phyloP scores from a whole-genome alignment of 495 filamentous ascomycete genomes.

The Penicillium crystallinum region DNA sequence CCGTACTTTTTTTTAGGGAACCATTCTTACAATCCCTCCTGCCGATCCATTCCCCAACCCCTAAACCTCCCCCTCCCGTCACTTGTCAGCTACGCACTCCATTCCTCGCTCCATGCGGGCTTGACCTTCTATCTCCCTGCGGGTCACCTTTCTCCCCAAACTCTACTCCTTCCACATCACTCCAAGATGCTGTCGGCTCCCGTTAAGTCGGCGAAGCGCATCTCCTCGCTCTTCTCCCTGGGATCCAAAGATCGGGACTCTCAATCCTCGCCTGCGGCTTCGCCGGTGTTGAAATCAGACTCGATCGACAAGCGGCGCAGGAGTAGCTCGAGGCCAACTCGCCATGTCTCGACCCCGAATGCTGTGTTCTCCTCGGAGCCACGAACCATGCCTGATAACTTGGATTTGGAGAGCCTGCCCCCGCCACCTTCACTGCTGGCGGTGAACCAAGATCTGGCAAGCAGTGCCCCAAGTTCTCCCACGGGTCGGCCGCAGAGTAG shows the following conservation, averaged over 20 bases:
- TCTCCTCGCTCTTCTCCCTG: conserved; percentile 45
- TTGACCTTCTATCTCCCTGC: conserved; percentile 12
- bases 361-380: conserved; percentile 24
- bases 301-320: conserved; percentile 20
- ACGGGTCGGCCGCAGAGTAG: conserved; percentile 36
- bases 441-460: conserved; percentile 40
- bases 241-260: conserved; percentile 35
- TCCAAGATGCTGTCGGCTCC: conserved; percentile 44
- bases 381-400: conserved; percentile 25
- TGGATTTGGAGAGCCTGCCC: conserved; percentile 35
- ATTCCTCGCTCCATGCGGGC: conserved; percentile 19
- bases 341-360: conserved; percentile 35
- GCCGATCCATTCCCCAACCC: conserved; percentile 41
- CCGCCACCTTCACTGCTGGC: conserved; percentile 41
- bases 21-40: conserved; percentile 40
- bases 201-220: conserved; percentile 46
- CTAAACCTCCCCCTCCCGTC: conserved; percentile 7
- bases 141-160: conserved; percentile 1
- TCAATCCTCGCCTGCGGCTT: conserved; percentile 6
- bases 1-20: not conserved
- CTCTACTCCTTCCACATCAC: conserved; percentile 1
- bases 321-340: conserved; percentile 35
- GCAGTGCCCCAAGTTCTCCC: conserved; percentile 28
- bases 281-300: conserved; percentile 9
- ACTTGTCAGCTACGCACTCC: conserved; percentile 11